A percentile compares a stretch with the other conserved stretches of the same genome.
Conservation (phyloP, 306 rosid genomes). For the Inga laurina region DNA sequence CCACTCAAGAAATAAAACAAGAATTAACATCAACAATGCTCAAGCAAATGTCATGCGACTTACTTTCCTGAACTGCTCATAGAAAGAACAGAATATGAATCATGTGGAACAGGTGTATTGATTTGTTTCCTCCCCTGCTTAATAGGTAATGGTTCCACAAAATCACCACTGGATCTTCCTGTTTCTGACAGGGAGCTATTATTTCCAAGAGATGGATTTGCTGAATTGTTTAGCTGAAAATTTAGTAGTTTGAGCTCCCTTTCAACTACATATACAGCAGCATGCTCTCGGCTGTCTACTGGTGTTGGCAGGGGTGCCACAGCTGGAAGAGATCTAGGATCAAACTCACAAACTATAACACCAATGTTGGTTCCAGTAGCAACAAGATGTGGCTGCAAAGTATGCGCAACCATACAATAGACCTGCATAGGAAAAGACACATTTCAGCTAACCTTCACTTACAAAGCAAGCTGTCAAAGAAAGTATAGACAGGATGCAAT, state of each 20-base stretch:
- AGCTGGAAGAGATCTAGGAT: slow-evolving; percentile 95
- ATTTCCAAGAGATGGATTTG: slow-evolving; percentile 96
- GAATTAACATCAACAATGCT: background rate
- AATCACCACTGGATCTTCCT: slow-evolving; percentile 85
- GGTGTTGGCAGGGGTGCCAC: slow-evolving; percentile 90
- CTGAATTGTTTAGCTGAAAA: slow-evolving; percentile 88
- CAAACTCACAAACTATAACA: slow-evolving; percentile 92
- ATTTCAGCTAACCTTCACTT: background rate
- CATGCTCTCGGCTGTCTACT: slow-evolving; percentile 85
- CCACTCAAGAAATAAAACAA: background rate
- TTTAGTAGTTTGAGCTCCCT: slow-evolving; percentile 85
- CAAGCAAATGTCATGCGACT: slow-evolving; percentile 47
- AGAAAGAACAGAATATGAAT: slow-evolving; percentile 95
- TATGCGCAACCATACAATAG: slow-evolving; percentile 92
- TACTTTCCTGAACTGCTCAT: slow-evolving; percentile 99
- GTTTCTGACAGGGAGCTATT: slow-evolving; percentile 82
- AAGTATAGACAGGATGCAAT: background rate
- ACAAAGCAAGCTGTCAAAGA: slow-evolving; percentile 5
- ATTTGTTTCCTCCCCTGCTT: slow-evolving; percentile 94
- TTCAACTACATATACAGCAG: slow-evolving; percentile 89
- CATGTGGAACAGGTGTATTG: slow-evolving; percentile 96
- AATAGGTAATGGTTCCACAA: slow-evolving; percentile 76
- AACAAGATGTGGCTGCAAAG: slow-evolving; percentile 96
- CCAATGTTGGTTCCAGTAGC: slow-evolving; percentile 98
- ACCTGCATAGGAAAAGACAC: slow-evolving; percentile 53